phyloP scores from a whole-genome alignment of 208 protist genomes.

The Porcisia hertigi region DNA sequence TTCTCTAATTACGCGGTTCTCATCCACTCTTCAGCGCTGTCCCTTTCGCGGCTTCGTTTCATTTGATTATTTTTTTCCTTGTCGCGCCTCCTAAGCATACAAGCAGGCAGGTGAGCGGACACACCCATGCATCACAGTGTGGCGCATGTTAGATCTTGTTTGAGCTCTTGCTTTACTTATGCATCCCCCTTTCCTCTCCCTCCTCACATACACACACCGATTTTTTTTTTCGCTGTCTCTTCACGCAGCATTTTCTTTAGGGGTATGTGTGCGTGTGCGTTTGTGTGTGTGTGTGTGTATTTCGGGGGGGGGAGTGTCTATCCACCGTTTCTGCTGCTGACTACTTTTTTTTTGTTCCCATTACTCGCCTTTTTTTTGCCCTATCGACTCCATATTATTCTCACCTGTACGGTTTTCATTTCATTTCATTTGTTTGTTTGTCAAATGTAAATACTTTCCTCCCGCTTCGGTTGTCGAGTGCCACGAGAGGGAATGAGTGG shows the following conservation, averaged over 20 bases:
- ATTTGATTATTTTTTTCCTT: not conserved
- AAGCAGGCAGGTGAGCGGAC: too few relatives aligned
- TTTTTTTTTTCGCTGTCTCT: not conserved
- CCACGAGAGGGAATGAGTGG: too few relatives aligned
- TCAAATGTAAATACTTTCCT: too few relatives aligned
- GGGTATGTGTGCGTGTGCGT: not conserved
- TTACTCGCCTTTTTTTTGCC: not conserved
- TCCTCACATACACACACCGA: not conserved
- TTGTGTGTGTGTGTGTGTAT: not conserved
- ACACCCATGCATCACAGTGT: not conserved
- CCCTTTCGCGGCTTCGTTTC: too few relatives aligned
- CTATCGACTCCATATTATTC: too few relatives aligned
- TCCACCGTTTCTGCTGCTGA: not conserved
- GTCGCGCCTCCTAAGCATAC: too few relatives aligned
- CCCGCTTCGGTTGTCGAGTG: too few relatives aligned
- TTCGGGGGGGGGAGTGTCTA: not conserved
- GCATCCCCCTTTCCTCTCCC: not conserved
- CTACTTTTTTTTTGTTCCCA: constrained; percentile 8
- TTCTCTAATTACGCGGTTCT: too few relatives aligned
- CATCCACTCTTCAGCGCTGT: too few relatives aligned
- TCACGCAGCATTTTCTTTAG: not conserved
- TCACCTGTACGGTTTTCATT: too few relatives aligned
- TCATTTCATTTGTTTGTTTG: too few relatives aligned
- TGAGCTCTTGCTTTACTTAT: not conserved
- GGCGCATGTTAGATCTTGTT: not conserved